Percentiles rank a stretch among this genome's conserved stretches.
Evolutionary conservation across 257 asterid species (phyloP).

Genomic region (Euphrasia confusa): DNA sequence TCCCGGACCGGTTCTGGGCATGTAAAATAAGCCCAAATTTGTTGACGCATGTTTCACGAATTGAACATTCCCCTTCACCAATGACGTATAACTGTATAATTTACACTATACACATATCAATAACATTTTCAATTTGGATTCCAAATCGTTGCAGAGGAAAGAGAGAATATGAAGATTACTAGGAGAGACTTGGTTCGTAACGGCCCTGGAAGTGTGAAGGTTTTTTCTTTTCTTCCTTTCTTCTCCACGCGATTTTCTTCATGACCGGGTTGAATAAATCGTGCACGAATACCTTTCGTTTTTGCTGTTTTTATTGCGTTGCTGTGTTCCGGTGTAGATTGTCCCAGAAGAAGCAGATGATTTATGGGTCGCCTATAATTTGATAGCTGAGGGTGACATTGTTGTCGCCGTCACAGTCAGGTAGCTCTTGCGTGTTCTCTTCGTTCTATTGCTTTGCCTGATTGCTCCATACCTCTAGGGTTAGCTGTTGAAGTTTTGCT

Average conservation of each 20-base stretch:
- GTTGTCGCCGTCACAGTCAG: conserved; percentile 10
- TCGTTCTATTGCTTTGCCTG: background rate
- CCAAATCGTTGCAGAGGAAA: too few species aligned
- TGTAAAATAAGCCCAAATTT: too few species aligned
- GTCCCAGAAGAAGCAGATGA: conserved; percentile 92
- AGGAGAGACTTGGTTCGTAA: conserved; percentile 30
- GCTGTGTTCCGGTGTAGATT: conserved; percentile 41
- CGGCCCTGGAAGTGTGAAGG: conserved; percentile 97
- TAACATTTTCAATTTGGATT: too few species aligned
- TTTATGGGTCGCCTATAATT: conserved; percentile 43
- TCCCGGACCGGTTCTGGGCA: too few species aligned
- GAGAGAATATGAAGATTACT: background rate
- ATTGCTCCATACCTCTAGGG: background rate
- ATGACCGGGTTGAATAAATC: background rate
- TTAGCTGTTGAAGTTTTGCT: background rate
- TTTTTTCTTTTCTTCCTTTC: conserved; percentile 3
- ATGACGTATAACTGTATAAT: too few species aligned
- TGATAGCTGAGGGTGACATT: conserved; percentile 9
- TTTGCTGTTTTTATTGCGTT: too few species aligned
- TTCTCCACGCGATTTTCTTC: background rate
- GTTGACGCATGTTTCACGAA: too few species aligned
- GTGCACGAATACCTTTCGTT: background rate
- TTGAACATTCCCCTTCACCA: too few species aligned
- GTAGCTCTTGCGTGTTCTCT: background rate
- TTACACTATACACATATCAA: too few species aligned